A percentile compares a stretch with the other conserved stretches of the same genome.
Conservation (phyloP, 345 rosid species). For the Raphanus raphanistrum region DNA sequence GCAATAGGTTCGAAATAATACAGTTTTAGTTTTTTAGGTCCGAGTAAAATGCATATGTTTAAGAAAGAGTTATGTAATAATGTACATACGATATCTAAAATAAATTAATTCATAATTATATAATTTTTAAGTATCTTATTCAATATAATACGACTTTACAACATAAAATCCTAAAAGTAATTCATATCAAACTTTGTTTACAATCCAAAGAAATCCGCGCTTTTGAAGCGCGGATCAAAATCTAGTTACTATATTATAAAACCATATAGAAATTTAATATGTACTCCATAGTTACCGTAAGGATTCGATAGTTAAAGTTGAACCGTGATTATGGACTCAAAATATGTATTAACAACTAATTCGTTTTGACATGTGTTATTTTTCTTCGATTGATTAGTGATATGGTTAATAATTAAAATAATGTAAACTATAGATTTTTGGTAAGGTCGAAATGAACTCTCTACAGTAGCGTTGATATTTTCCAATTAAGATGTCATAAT, state of each 20-base stretch:
- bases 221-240: too few species aligned
- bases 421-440: neutral
- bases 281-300: neutral
- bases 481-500: slow-evolving; percentile 34
- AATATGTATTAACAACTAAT: neutral
- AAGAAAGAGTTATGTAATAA: too few species aligned
- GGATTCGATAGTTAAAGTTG: neutral
- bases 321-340: neutral
- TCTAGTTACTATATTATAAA: neutral
- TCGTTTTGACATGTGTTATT: neutral
- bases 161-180: too few species aligned
- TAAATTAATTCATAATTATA: too few species aligned
- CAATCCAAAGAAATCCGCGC: too few species aligned
- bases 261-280: neutral
- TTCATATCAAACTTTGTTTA: too few species aligned
- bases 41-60: too few species aligned
- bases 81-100: too few species aligned
- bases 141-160: too few species aligned
- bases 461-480: slow-evolving; percentile 18
- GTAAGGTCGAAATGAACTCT: neutral
- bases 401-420: neutral
- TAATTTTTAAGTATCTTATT: too few species aligned
- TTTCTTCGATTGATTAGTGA: neutral
- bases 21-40: too few species aligned
- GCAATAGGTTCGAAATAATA: too few species aligned